Percentiles rank a stretch among this genome's conserved stretches.
These are phyloP conservation scores for Tylopilus felleus DNA, from an alignment of 768 basidiomycete genomes.

Conservation along the genomic window DNA sequence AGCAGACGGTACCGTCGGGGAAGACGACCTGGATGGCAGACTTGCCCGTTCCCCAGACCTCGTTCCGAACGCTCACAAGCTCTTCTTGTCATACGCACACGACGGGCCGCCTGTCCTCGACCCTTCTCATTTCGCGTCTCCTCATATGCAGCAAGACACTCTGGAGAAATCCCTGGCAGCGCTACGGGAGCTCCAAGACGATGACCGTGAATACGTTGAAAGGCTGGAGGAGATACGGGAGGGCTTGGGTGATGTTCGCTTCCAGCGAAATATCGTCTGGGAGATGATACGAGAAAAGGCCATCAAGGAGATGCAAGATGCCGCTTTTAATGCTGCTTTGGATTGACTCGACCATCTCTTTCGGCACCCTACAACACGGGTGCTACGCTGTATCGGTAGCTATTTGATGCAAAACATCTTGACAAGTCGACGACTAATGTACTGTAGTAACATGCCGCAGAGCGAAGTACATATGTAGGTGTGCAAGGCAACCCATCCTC, in stretches of 20 bases:
- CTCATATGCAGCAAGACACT: constrained; percentile 63
- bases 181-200: constrained; percentile 79
- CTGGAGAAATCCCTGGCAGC: constrained; percentile 73
- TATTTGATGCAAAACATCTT: neutral
- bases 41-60: constrained; percentile 65
- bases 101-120: constrained; percentile 48
- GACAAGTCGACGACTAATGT: neutral
- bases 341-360: constrained; percentile 18
- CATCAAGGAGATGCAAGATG: constrained; percentile 70
- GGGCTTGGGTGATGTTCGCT: constrained; percentile 68
- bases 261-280: constrained; percentile 75
- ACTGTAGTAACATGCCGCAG: neutral
- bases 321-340: constrained; percentile 39
- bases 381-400: constrained; percentile 2
- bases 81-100: constrained; percentile 57
- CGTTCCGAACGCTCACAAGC: constrained; percentile 60
- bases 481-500: neutral
- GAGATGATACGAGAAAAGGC: constrained; percentile 70
- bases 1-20: constrained; percentile 51
- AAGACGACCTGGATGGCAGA: constrained; percentile 38
- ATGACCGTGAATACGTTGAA: constrained; percentile 83
- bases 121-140: constrained; percentile 59
- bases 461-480: neutral
- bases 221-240: constrained; percentile 82
- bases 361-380: neutral